Conservation (phyloP, 1,284 basidiomycete species). For the Lignosus rhinocerotis region DNA sequence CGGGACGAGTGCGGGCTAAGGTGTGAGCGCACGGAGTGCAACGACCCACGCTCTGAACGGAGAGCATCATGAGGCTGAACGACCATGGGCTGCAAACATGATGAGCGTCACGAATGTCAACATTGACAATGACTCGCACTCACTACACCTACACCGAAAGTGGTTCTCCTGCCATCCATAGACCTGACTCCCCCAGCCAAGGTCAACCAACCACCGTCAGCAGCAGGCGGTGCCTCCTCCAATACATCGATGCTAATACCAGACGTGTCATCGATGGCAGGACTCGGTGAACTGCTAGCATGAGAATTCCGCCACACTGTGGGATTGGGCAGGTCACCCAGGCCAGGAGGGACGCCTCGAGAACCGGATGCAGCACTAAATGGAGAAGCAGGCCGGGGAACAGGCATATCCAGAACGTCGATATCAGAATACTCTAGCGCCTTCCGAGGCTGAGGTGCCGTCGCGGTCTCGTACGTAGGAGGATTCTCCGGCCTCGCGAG, state of each 20-base stretch:
- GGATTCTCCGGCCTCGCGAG: constrained; percentile 26
- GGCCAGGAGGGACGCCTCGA: constrained; percentile 49
- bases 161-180: constrained; percentile 45
- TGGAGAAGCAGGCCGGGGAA: constrained; percentile 50
- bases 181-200: constrained; percentile 41
- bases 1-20: constrained; percentile 45
- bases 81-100: constrained; percentile 37
- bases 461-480: constrained; percentile 37
- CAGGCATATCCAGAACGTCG: constrained; percentile 66
- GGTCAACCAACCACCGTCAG: constrained; percentile 56
- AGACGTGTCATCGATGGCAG: constrained; percentile 29
- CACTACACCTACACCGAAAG: constrained; percentile 61
- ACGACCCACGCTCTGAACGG: constrained; percentile 57
- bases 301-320: constrained; percentile 45
- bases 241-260: constrained; percentile 55
- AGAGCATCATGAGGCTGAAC: constrained; percentile 41
- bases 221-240: constrained; percentile 62
- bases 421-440: constrained; percentile 27
- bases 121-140: constrained; percentile 27
- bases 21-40: constrained; percentile 60
- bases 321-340: constrained; percentile 38
- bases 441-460: constrained; percentile 19
- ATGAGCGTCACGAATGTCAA: neutral
- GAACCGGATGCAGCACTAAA: constrained; percentile 43
- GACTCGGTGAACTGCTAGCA: constrained; percentile 21